Base-by-base conservation (phyloP, 805 yeast genomes). In the Starmerella vaccinii region DNA sequence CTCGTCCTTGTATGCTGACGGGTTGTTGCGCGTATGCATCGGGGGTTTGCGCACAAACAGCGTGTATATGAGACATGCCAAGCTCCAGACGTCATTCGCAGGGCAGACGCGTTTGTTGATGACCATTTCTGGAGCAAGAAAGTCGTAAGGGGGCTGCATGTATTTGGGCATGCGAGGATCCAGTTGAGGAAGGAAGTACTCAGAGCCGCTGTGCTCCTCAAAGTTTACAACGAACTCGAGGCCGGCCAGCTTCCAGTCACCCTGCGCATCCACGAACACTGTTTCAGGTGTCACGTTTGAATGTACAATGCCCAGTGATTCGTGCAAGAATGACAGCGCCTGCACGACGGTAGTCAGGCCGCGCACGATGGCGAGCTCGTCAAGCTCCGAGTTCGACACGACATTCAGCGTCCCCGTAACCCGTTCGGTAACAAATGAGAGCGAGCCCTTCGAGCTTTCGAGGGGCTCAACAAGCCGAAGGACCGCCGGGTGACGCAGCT, bases 161-260 rank as follows among this genome's bases (percentile, higher is more conserved):
- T 83, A 85, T 0, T 65, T 53, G 2, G 97, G 95, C 47, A 86
- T 74, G 45, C 92, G 69, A 5, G 88, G 81, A 57, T 87, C 88
- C 54, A 77, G 74, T 45, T 82, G 83, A 60, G 85, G 84, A 41
- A 85, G 69, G 57, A 73, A 80, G 62, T 72, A 84, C 50, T 80
- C 86, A 4, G 73, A 74, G 12, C 77, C 60, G 37, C 65, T 69
- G 38, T 74, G 55, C 57, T 70, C 84, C 61, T 71, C 76, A 64
- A 68, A 75, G 61, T 68, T 76, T 46, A 68, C 69, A 4, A 64
- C 55, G 46, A 76, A 67, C 47, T 76, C 81, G 52, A 92, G 74
- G 0, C 97, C 97, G 6, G 84, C 76, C 2, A 92, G 64, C 64
- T 90, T 92, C 97, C 98, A 92, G 67, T 92, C 97, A 4, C 94